Conservation (phyloP, 2,329 filamentous ascomycete species). For the Pyrenochaeta sp. region DNA sequence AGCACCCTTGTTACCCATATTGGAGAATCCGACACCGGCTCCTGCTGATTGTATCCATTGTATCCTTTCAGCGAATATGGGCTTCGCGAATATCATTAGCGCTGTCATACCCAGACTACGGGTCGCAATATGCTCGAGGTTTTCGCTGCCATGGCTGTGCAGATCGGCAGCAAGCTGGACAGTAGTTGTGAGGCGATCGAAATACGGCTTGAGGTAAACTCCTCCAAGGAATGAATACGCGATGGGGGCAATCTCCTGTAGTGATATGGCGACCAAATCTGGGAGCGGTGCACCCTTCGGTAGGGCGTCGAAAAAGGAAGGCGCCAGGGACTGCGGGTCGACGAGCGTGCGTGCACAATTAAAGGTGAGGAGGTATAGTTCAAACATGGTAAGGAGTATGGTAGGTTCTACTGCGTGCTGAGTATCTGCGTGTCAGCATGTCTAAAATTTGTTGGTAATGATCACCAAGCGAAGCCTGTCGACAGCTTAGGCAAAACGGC, state of each 20-base stretch:
- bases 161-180: constrained; percentile 72
- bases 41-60: constrained; percentile 76
- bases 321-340: constrained; percentile 73
- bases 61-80: constrained; percentile 66
- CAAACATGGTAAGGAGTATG: constrained; percentile 55
- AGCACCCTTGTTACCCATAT: constrained; percentile 96
- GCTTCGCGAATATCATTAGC: constrained; percentile 82
- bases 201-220: constrained; percentile 78
- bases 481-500: background rate
- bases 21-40: constrained; percentile 82
- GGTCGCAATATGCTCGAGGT: constrained; percentile 75
- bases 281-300: constrained; percentile 62
- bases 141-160: constrained; percentile 49
- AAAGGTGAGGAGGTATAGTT: constrained; percentile 84
- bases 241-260: constrained; percentile 91
- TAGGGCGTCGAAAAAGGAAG: constrained; percentile 65
- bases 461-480: constrained; percentile 10
- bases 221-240: constrained; percentile 86
- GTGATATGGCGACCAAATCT: constrained; percentile 70
- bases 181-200: constrained; percentile 74
- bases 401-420: constrained; percentile 14
- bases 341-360: constrained; percentile 82
- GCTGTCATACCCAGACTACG: constrained; percentile 89
- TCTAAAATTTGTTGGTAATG: constrained; percentile 15
- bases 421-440: constrained; percentile 30